Evolutionary conservation across 495 filamentous ascomycete genomes (phyloP).

Genomic region (Lasiosphaeria ovina): DNA sequence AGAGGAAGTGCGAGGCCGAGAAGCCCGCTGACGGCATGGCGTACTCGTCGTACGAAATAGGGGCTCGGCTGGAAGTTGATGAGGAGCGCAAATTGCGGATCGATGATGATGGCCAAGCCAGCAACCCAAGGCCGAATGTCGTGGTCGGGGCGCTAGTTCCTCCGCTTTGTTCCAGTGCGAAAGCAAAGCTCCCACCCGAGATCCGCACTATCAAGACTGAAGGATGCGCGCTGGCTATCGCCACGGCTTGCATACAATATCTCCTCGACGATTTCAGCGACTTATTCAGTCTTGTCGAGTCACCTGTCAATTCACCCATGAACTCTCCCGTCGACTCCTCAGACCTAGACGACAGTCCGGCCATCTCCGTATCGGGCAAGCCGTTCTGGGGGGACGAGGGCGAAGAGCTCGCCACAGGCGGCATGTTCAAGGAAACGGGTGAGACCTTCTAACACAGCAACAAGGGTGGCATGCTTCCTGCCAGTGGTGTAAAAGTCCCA

Average conservation of each 20-base stretch:
- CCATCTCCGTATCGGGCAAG: not conserved
- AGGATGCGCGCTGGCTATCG: constrained; percentile 4
- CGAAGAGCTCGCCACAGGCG: not conserved
- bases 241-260: constrained; percentile 20
- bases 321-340: not conserved
- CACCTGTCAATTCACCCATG: not conserved
- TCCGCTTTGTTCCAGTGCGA: no score
- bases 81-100: no score
- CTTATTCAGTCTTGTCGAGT: constrained; percentile 10
- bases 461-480: no score
- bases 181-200: constrained; percentile 4
- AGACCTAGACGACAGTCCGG: not conserved
- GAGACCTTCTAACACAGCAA: no score
- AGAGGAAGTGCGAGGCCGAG: constrained; percentile 24
- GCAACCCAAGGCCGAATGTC: no score
- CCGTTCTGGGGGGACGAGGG: not conserved
- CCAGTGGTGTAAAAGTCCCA: constrained; percentile 4
- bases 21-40: constrained; percentile 25
- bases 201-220: constrained; percentile 2
- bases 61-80: no score
- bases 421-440: not conserved
- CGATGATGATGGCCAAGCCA: no score
- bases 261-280: constrained; percentile 24
- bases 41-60: constrained; percentile 42
- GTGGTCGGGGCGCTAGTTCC: no score